Evolutionary conservation across 208 protist species (phyloP), one percentile per base, ranked within the genome.

Genomic region (Leishmania braziliensis): DNA sequence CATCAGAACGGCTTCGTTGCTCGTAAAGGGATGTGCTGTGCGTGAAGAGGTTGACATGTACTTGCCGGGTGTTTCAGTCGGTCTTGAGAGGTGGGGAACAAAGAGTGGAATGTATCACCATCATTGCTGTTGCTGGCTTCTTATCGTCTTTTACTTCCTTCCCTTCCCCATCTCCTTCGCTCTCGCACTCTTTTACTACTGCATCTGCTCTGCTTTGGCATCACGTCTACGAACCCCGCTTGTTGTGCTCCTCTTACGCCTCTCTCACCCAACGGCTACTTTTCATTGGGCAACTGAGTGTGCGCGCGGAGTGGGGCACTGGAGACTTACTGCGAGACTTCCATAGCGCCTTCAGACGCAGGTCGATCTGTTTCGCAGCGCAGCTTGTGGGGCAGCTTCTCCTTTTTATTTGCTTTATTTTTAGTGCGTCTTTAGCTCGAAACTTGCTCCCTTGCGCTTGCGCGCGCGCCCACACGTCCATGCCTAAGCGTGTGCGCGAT

Each of bases 401-500:
- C 1, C 16, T 14, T 48, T 50, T 48, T 71, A 4, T 50, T 46
- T 14, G 29, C 10, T 3, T 33, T 73, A 54, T 18, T 53, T 73
- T 73, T 8, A 23, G 20, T 43, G 10, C 1, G 69, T 16, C 9
- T 29, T 20, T 33, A 23, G 1, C 46, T 6, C 6, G 5, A 26
- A 18, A 29, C 0, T 1, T 16, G 18, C 26, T 20, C 26, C 1
- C 48, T 73, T 51, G 20, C 48, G 26, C 46, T 73, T 0, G 43
- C 10, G 1, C 26, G 46, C 33, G 14, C 46, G 26, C 68, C 8
- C 6, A 54, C 16, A 20, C 10, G 69, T 5, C 43, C 26, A 83
- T 84, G 79, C n/a, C 69, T 16, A 87, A 85, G 70, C 82, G 82
- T 39, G 58, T 3, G 46, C 82, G 82, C 20, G 62, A 80, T 14